Conservation (phyloP, 768 basidiomycete genomes). For the Phanerochaete sordida region DNA sequence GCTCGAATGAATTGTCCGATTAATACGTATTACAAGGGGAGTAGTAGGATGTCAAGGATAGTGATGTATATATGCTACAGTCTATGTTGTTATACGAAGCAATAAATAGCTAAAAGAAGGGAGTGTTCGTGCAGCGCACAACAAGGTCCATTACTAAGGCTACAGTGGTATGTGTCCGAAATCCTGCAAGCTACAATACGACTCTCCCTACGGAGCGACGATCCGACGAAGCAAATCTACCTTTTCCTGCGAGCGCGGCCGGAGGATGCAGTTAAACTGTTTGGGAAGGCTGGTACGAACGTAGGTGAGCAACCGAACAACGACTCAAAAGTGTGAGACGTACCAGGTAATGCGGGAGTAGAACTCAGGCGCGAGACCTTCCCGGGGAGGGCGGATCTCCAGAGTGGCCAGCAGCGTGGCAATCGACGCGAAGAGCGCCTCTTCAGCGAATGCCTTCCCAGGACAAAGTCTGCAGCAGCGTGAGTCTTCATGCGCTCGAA, state of each 20-base stretch:
- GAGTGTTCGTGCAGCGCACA: too few species aligned
- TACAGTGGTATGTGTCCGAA: too few species aligned
- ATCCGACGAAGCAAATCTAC: neutral
- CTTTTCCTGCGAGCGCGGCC: neutral
- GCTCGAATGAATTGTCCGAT: too few species aligned
- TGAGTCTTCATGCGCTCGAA: neutral
- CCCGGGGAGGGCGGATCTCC: slow-evolving; percentile 10
- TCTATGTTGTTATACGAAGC: too few species aligned
- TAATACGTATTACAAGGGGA: too few species aligned
- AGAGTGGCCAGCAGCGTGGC: slow-evolving; percentile 15
- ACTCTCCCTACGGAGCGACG: neutral
- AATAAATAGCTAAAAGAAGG: too few species aligned
- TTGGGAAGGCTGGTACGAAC: slow-evolving; percentile 11
- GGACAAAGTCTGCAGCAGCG: slow-evolving; percentile 11
- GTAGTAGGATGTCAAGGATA: too few species aligned
- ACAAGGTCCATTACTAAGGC: too few species aligned
- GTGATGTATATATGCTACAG: too few species aligned
- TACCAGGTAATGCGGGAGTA: slow-evolving; percentile 1
- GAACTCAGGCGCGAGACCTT: slow-evolving; percentile 6
- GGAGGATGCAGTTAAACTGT: slow-evolving; percentile 11
- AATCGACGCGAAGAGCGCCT: slow-evolving; percentile 14
- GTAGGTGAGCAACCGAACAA: neutral
- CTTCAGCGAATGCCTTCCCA: slow-evolving; percentile 14
- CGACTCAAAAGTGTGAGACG: neutral
- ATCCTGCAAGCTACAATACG: too few species aligned